Base-by-base conservation (phyloP, 2,329 filamentous ascomycete genomes). In the Colletotrichum graminicola region DNA sequence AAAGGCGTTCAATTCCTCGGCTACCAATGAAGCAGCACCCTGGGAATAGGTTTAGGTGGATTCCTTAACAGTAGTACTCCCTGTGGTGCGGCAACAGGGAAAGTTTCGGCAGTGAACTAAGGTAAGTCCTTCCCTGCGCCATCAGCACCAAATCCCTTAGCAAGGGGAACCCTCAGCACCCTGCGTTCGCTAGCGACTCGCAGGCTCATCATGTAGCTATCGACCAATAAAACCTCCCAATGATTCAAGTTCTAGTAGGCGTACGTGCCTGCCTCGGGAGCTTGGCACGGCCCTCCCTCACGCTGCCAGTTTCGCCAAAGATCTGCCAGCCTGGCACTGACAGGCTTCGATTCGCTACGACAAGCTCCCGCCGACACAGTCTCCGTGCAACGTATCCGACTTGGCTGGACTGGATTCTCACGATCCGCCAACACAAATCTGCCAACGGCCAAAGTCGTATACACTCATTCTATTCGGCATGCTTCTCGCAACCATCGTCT, bases 301-400 rank as follows among this genome's bases (percentile, higher is more conserved):
- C 57, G 61, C 54, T 67, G 45, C 41, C 60, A 69, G 69, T 72
- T 72, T 69, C 65, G 66, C 45, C 65, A 54, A 71, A 71, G 56
- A 65, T 47, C 60, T 63, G 68, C 65, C 68, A 71, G 65, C 26
- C 69, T 72, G 69, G 43, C 66, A 69, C 60, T 41, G 45, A 62
- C 34, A 61, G 29, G 36, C 57, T 61, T 61, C 41, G 26, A 61
- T 61, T 43, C 45, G 41, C 54, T 43, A 43, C 59, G 23, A 51
- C 57, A 68, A 57, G 51, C 49, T 64, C 62, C 56, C 51, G 29
- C 51, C 49, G 39, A 66, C 55, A 60, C 47, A 36, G 56, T 57
- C 52, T 45, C 52, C 57, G 45, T 62, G 68, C 68, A 71, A 67
- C 68, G 64, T 57, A 62, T 62, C 68, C 57, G 65, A 67, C 57